Base-by-base conservation (phyloP, 1,284 basidiomycete species). In the Cryptococcus sp. region DNA sequence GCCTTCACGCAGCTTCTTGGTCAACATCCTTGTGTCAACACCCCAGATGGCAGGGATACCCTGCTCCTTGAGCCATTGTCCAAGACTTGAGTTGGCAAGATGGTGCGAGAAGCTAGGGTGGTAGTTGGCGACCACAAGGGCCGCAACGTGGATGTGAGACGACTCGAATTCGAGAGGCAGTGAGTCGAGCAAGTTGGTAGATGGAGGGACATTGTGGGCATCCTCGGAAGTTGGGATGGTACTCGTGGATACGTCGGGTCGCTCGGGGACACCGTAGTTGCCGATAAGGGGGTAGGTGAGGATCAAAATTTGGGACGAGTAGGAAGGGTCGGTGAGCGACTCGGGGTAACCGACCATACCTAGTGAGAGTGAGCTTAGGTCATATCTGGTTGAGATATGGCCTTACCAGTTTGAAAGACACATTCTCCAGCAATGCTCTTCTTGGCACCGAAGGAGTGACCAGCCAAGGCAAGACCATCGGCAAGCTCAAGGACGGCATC, bases 271-370 rank as follows among this genome's bases (percentile, higher is more conserved):
- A 78, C 96, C 96, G 76, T 99, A 99, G 80, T 98, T 98, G 56
- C 96, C 96, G 68, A 98, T 84, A 69, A 99, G 84, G 5, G 96
- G 96, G 81, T 97, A 99, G 5, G 96, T 99, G 68, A 99, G 84
- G 61, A 99, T 88, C 61, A 99, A 87, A 74, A 99, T 99, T 80
- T 99, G 96, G 52, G 93, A 93, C 78, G 95, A 89, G 81, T 99
- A 99, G 3, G 96, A 99, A 17, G 96, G 96, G 79, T 99, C 96
- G 51, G 96, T 99, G 65, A 99, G 83, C 17, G 96, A 98, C 77
- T 99, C 96, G 60, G 93, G 94, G 80, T 99, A 99, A 48, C 96
- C 96, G 62, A 99, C 93, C 95, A 99, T 96, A 59, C 94, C 94
- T 96, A 75, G 16, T 19, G 15, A 42, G 49, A 10, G 48, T 64